Base-by-base conservation (phyloP, 2,329 filamentous ascomycete genomes). In the Zymoseptoria tritici region DNA sequence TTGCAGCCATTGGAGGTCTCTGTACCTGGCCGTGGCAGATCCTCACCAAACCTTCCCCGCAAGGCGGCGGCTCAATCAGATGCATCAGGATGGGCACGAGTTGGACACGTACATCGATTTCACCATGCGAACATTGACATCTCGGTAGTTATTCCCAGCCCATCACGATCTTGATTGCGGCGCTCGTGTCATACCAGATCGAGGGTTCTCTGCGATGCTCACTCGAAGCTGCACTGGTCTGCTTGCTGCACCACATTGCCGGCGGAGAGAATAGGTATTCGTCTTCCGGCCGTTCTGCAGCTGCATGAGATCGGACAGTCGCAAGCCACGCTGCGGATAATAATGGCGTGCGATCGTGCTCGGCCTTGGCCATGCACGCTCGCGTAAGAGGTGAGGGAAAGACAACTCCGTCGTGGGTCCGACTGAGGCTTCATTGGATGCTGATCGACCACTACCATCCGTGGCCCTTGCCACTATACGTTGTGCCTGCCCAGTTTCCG, bases 61-160 rank as follows among this genome's bases (percentile, higher is more conserved):
- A 60, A 60, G 36, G 20, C 46, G 9, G 22, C 49, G 57, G 52
- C 56, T 56, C 57, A 60, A 63, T 58, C 52, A 62, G 46, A 61
- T 46, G 31, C 50, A 56, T 57, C 55, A 58, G 50, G 55, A 60
- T 57, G 20, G 52, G 42, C 61, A 63, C 61, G 59, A 51, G 58
- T 22, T 54, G 36, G 5, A 13, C 36, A 46, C 50, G 50, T 49
- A 52, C 57, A 29, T 61, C 42, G 51, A 22, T 24, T 19, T 51
- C 55, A 52, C 52, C 26, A 36, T 36, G 51, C 52, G n/a, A n/a
- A 49, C 11, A n/a, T 46, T 46, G 36, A 46, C 36, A n/a, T 46
- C 13, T 46, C 36, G 36, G 36, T 46, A 46, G 13, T 46, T n/a
- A 3, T 16, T 46, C 36, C 5, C 36, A 42, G 3, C 24, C 21